phyloP scores from a whole-genome alignment of 1,284 basidiomycete species.

The Rhodotorula sp. region DNA sequence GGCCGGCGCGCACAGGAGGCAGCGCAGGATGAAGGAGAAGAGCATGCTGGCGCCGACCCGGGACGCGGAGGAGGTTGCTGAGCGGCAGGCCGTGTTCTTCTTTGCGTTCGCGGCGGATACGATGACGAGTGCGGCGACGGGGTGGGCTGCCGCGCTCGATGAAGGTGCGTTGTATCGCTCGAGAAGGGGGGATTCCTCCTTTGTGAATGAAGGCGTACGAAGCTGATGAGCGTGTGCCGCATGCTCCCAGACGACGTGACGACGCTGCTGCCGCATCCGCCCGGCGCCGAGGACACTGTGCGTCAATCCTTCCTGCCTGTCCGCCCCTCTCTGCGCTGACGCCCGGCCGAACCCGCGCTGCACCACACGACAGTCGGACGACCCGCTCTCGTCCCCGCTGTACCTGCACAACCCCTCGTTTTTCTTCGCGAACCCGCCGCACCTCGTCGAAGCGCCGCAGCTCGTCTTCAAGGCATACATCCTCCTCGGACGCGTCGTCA shows the following conservation, averaged over 20 bases:
- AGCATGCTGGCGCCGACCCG: conserved; percentile 18
- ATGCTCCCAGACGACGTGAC: conserved; percentile 31
- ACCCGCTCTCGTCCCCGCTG: conserved; percentile 20
- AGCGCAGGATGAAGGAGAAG: conserved; percentile 11
- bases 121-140: conserved; percentile 41
- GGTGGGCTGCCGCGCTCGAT: conserved; percentile 40
- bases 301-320: background rate
- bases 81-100: conserved; percentile 35
- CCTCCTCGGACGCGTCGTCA: conserved; percentile 37
- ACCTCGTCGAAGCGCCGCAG: conserved; percentile 32
- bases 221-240: background rate
- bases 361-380: too few species aligned
- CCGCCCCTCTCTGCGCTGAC: background rate
- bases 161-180: conserved; percentile 13
- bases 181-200: background rate
- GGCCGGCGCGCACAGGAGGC: background rate
- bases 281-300: conserved; percentile 8
- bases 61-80: conserved; percentile 15
- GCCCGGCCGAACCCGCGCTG: too few species aligned
- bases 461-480: conserved; percentile 41
- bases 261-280: conserved; percentile 25
- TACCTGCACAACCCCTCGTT: conserved; percentile 25
- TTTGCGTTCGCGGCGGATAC: conserved; percentile 36
- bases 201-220: too few species aligned
- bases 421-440: conserved; percentile 31